Base-by-base conservation (phyloP, 2,329 filamentous ascomycete species). In the Ceratocystis albifundus region DNA sequence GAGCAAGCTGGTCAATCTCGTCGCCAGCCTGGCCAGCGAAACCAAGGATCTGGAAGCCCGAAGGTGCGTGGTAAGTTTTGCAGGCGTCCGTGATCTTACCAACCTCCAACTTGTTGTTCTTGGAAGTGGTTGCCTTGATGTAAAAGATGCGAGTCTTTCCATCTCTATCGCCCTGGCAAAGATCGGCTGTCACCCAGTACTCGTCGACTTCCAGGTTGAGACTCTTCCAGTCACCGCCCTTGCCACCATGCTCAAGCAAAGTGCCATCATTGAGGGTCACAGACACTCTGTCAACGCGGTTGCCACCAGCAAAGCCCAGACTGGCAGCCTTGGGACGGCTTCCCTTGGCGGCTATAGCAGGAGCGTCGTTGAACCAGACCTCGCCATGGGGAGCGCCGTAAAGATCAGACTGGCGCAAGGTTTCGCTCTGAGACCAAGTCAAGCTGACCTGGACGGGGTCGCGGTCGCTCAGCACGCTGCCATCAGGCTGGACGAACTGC, bases 401-500 rank as follows among this genome's bases (percentile, higher is more conserved):
- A 70, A 77, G 77, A 66, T 72, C 73, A 5, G 78, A 80, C 72
- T 80, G 77, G 61, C 76, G 76, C 50, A 80, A 74, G 0, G 71
- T 70, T 10, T 71, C 69, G 25, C 74, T 73, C 6, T 74, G 70
- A 15, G 74, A 68, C 78, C 79, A 79, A 70, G 76, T 75, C 71
- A 85, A 79, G 71, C 80, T 76, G n/a, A 82, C 80, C 17, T 77
- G 74, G 65, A 88, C 76, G 1, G 84, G 84, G 73, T 88, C 86
- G 71, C 88, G 85, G 72, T 88, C 85, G 1, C 81, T 81, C 28
- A 88, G 76, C 20, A 86, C 76, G 68, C 72, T 79, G 36, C 82
- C 84, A 69, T 84, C 75, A 2, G 76, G 61, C 71, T 85, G 80
- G 12, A 87, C 73, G 75, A 88, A 88, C 70, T 76, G 77, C 55